Evolutionary conservation across 2,329 filamentous ascomycete species (phyloP), one percentile per base, ranked within the genome.

Genomic region (Metarhizium sp.): DNA sequence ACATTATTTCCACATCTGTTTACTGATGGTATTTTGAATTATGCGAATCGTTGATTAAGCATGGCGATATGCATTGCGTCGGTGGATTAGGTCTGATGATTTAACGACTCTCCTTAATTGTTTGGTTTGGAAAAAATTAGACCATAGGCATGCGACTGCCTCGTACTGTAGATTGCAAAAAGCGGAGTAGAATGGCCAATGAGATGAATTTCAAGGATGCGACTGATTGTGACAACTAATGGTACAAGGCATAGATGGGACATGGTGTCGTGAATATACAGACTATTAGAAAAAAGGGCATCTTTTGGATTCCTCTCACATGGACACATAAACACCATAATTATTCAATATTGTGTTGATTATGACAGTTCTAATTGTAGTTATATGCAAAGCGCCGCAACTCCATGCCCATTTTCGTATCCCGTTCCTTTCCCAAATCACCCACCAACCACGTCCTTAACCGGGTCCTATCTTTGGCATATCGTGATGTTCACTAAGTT

Each of bases 401-500:
- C 49, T 50, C 49, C 30, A 20, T 11, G 16, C 11, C 32, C 13
- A 11, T 13, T 38, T 14, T 14, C 32, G n/a, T 7, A 18, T n/a
- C 30, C 30, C 10, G 6, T 47, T 14, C 51, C 18, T 34, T 38
- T 16, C n/a, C 11, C 32, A 18, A 2, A 47, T 20, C 3, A 11
- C 43, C 32, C 8, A 16, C 14, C 13, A 11, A n/a, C 3, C 10
- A 32, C 38, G 18, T n/a, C 34, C 50, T 69, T 73, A 84, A 43
- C 81, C 81, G 0, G 81, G 81, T 11, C 81, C 81, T 55, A 84
- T 84, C 74, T 83, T 84, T 63, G 81, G 81, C 92, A 99, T 99
- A 69, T 99, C 94, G 71, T 99, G 92, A 74, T 99, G 94, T 73
- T 99, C 94, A 73, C 90, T 96, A 66, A 99, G 73, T 61, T 86